Base-by-base conservation (phyloP, 2,329 filamentous ascomycete species). In the Hymenoscyphus salicellus region DNA sequence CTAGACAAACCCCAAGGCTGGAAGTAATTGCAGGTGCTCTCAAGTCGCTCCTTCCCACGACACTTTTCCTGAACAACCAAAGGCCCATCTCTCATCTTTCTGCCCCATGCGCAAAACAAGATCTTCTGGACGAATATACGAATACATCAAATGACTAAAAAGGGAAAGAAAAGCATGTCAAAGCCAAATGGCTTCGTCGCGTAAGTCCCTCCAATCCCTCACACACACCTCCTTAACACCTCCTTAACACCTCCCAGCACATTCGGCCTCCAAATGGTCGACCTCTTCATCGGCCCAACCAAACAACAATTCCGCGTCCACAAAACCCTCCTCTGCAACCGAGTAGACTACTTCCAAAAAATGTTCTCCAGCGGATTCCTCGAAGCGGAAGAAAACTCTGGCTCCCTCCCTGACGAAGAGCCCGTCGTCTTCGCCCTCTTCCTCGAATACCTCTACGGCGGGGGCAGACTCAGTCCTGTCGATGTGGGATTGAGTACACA, bases 321-420 rank as follows among this genome's bases (percentile, higher is more conserved):
- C 55, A 68, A 69, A 36, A 56, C 65, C 5, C 38, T 68, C 17
- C 56, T 70, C 14, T 60, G 58, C 38, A 28, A 55, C 20, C 68
- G 61, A 26, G 57, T 63, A 30, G 41, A 38, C 16, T 68, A 65
- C 55, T 71, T 71, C 58, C 59, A 67, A 2, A 65, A 59, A 49
- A 65, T 69, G 63, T 69, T 71, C 43, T 63, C 64, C n/a, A 59
- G 64, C 46, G 33, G 57, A 8, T 69, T 70, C 43, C 16, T 62
- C 16, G 68, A 70, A 58, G 36, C 64, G 23, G 32, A 59, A 23
- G 56, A 56, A 16, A 59, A 65, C 16, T 52, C 46, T 7, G 62
- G 65, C 11, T 49, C 52, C 1, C 65, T 70, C 14, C 65, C 66
- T 10, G 59, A 70, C 3, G 67, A 69, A 38, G 60, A 66, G 26